Conservation (phyloP, 441 rosid species). For the Capsella rubella region DNA sequence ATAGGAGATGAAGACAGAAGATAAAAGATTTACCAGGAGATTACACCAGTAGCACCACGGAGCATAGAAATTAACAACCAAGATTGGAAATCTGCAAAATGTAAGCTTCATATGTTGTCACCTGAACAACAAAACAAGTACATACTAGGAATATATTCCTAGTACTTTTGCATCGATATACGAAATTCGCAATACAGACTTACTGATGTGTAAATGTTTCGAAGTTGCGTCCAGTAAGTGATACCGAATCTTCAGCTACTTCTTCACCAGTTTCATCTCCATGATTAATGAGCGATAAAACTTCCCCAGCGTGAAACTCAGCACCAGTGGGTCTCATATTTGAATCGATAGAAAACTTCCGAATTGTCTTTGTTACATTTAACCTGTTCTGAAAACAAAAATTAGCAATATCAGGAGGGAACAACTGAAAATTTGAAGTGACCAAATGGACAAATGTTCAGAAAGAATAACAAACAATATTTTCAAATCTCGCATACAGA, state of each 20-base stretch:
- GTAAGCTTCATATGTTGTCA: conserved; percentile 26
- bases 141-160: not conserved
- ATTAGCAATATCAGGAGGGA: conserved; percentile 34
- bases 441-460: conserved; percentile 8
- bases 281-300: conserved; percentile 67
- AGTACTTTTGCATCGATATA: conserved; percentile 14
- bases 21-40: conserved; percentile 72
- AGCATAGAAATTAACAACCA: conserved; percentile 93
- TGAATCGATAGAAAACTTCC: conserved; percentile 88
- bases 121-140: conserved; percentile 10
- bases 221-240: conserved; percentile 66
- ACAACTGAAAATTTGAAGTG: not conserved
- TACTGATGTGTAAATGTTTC: conserved; percentile 80
- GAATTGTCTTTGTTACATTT: conserved; percentile 93
- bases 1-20: conserved; percentile 17
- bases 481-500: conserved; percentile 6
- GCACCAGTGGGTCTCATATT: conserved; percentile 81
- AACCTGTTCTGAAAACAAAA: conserved; percentile 88
- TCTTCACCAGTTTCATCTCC: conserved; percentile 84
- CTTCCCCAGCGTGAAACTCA: conserved; percentile 82
- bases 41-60: conserved; percentile 99
- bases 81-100: conserved; percentile 78
- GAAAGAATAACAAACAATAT: conserved; percentile 1
- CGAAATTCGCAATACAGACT: conserved; percentile 44
- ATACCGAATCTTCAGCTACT: conserved; percentile 67